Percentiles rank a stretch among this genome's conserved stretches.
These are phyloP conservation scores for Colletotrichum tropicale DNA, from an alignment of 2,329 filamentous ascomycete species.

Conservation along the genomic window DNA sequence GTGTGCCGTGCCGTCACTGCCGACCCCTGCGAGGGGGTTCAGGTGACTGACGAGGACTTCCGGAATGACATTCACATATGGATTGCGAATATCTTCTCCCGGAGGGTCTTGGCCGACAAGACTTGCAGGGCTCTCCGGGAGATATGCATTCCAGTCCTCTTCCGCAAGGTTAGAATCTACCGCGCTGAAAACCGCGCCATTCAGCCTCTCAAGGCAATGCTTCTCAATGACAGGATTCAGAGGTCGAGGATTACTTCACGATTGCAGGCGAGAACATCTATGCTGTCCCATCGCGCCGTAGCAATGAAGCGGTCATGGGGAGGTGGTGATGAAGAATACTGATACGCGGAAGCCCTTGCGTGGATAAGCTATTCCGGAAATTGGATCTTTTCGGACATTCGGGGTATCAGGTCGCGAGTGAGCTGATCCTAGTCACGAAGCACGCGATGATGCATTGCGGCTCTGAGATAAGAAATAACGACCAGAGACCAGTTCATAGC, in stretches of 20 bases:
- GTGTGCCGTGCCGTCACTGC: background rate
- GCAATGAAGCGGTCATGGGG: background rate
- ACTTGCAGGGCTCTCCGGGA: background rate
- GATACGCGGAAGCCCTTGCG: background rate
- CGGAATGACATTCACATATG: background rate
- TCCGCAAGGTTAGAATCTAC: background rate
- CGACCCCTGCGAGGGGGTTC: fast-evolving
- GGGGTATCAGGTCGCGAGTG: background rate
- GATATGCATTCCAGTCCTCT: fast-evolving
- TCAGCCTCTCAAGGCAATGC: background rate
- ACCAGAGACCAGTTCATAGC: background rate
- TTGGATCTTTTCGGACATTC: background rate
- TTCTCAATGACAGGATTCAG: background rate
- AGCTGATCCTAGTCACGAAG: background rate
- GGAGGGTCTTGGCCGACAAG: background rate
- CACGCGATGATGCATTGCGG: background rate
- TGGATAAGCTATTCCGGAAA: background rate
- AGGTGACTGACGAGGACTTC: background rate
- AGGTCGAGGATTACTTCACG: background rate
- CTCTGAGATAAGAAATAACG: background rate
- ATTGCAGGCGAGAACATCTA: background rate
- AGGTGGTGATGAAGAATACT: background rate
- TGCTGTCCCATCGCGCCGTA: background rate
- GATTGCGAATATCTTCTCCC: fast-evolving
- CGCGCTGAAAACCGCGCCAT: background rate